These are phyloP conservation scores for Fusarium odoratissimum DNA, from an alignment of 2,329 filamentous ascomycete genomes.

Conservation along the genomic window DNA sequence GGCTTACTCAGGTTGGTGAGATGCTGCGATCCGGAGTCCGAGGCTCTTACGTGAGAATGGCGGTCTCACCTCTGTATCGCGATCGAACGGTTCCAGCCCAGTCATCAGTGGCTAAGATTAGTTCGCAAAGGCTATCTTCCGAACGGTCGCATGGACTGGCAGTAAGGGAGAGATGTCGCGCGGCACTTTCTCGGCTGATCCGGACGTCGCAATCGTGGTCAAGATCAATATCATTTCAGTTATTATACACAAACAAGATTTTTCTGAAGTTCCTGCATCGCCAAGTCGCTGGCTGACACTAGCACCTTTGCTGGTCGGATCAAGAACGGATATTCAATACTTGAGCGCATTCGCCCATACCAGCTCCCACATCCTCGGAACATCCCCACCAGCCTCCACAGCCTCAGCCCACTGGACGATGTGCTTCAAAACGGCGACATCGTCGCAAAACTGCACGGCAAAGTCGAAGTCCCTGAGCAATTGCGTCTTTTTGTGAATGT, in stretches of 20 bases:
- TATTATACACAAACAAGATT: neutral
- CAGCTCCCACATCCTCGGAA: neutral
- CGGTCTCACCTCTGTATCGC: neutral
- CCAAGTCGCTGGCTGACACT: fast-evolving
- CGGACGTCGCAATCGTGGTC: neutral
- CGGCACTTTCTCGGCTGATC: neutral
- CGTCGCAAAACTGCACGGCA: constrained; percentile 19
- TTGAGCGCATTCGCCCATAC: neutral
- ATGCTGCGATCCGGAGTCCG: neutral
- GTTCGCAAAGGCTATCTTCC: neutral
- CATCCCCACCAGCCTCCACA: neutral
- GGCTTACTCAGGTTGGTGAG: neutral
- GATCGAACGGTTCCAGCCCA: neutral
- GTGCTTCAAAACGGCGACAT: neutral
- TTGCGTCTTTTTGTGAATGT: constrained; percentile 7
- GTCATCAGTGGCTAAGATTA: too few relatives aligned
- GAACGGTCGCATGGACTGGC: fast-evolving
- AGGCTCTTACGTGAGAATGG: neutral
- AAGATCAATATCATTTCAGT: neutral
- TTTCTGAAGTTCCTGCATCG: fast-evolving
- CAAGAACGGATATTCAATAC: neutral
- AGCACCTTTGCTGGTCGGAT: neutral
- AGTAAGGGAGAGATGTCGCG: too few relatives aligned
- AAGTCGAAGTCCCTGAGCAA: constrained; percentile 20
- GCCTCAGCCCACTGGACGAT: constrained; percentile 13